These are phyloP conservation scores for Cyberlindnera xishuangbannaensis DNA, from an alignment of 805 yeast genomes.

Conservation along the genomic window DNA sequence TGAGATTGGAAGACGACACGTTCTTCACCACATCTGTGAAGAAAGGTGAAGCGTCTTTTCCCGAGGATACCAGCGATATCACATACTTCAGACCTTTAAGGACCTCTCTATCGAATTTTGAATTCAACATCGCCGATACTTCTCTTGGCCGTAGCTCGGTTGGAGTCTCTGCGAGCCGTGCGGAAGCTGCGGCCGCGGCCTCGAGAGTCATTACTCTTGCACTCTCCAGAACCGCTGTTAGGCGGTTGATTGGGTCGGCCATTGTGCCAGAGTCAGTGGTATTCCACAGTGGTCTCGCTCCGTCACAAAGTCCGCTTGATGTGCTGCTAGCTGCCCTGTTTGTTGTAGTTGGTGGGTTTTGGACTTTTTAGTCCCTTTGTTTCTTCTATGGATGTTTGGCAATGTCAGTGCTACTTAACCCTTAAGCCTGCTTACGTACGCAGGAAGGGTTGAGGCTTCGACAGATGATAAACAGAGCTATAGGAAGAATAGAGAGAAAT, in stretches of 20 bases:
- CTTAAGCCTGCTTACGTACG: no score
- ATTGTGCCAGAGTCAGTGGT: conserved; percentile 21
- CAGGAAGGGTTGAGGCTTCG: no score
- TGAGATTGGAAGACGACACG: conserved; percentile 59
- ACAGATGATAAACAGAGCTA: no score
- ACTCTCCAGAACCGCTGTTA: conserved; percentile 71
- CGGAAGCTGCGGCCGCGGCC: conserved; percentile 76
- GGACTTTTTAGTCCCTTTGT: no score
- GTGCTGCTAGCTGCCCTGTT: no score
- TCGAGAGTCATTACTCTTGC: conserved; percentile 76
- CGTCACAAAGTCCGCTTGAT: no score
- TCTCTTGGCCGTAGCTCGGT: conserved; percentile 55
- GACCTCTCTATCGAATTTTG: conserved; percentile 61
- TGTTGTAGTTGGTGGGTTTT: no score
- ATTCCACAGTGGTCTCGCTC: no score
- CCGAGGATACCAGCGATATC: conserved; percentile 37
- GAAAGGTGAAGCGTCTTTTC: conserved; percentile 32
- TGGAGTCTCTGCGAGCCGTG: conserved; percentile 58
- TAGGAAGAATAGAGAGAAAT: no score
- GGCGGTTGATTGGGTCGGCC: conserved; percentile 54
- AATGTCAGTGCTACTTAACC: no score
- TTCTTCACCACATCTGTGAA: conserved; percentile 91
- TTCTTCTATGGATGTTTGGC: no score
- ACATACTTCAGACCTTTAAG: conserved; percentile 56
- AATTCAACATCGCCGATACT: conserved; percentile 57